Evolutionary conservation across 257 asterid genomes (phyloP), one percentile per base, ranked within the genome.

Genomic region (Coffea eugenioides): DNA sequence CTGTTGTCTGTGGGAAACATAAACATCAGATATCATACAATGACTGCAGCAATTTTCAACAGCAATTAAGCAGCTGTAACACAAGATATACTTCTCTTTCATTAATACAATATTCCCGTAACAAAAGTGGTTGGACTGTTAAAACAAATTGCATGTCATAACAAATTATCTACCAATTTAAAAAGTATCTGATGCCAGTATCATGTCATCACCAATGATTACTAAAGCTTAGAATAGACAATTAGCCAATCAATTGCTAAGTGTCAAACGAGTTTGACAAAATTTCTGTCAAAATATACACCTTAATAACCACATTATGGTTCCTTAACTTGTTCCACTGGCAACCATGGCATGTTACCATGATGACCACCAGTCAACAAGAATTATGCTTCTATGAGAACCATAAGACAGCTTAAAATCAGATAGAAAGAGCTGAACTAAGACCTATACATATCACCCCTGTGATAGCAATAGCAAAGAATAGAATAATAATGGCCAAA

Each of bases 1-100:
- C 98, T 13, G 91, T 88, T 88, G 91, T 87, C 99, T 96, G 91
- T 78, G 75, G 69, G 54, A 81, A 70, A 71, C 59, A 79, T 36
- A 83, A 43, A 46, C 73, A 65, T 65, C 80, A 65, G 43, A 39
- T 41, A n/a, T 65, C 6, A 46, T 20, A 48, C 6, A 25, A 77
- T 36, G 25, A 65, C 9, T 31, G 2, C 12, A n/a, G 62, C 73
- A 27, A 46, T 18, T 18, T n/a, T 36, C 46, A 49, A 52, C 25
- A 12, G 8, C 6, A 71, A 70, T 31, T 36, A 77, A 76, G 52
- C 20, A 64, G 48, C 31, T 62, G 62, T 74, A 21, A 74, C 20
- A 56, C 6, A 74, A 36, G 16, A 31, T 54, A 56, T 46, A 34
- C 14, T 54, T 62, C 51, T 41, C 51, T 18, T 23, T 23, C 68